Conservation (phyloP, 2,329 filamentous ascomycete genomes). For the Didymella arachidicola region DNA sequence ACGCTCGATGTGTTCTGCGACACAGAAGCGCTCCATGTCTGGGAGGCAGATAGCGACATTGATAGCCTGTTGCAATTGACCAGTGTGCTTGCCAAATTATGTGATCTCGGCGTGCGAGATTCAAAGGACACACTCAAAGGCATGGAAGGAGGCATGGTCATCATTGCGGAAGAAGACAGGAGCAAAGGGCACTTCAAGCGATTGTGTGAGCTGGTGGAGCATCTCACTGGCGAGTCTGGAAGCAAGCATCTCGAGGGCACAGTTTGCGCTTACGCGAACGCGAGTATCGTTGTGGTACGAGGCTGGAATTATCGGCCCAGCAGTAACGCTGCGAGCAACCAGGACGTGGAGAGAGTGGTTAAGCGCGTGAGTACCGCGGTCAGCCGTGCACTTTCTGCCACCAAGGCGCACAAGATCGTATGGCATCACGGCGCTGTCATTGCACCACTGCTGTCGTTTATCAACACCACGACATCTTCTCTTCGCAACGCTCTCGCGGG, state of each 20-base stretch:
- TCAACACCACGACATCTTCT: constrained; percentile 36
- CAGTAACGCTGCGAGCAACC: constrained; percentile 18
- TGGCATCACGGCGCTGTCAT: constrained; percentile 48
- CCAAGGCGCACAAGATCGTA: constrained; percentile 31
- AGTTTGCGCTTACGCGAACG: constrained; percentile 35
- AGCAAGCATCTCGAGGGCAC: constrained; percentile 38
- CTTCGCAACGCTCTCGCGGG: constrained; percentile 33
- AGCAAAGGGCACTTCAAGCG: constrained; percentile 33
- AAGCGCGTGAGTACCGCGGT: constrained; percentile 38
- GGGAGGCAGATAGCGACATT: constrained; percentile 44
- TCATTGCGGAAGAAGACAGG: constrained; percentile 36
- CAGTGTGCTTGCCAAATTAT: constrained; percentile 41
- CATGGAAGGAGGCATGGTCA: constrained; percentile 37
- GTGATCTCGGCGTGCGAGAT: constrained; percentile 30
- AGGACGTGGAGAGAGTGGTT: constrained; percentile 26
- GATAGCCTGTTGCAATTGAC: constrained; percentile 44
- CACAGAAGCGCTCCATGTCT: constrained; percentile 39
- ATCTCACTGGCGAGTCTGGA: constrained; percentile 33
- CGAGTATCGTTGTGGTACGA: constrained; percentile 39
- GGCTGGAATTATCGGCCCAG: constrained; percentile 31
- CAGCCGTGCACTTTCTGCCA: constrained; percentile 28
- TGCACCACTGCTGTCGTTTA: constrained; percentile 39
- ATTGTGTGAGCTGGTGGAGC: constrained; percentile 38
- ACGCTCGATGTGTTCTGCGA: constrained; percentile 36
- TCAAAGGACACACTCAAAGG: constrained; percentile 19